phyloP scores from a whole-genome alignment of 306 rosid species.

The Clitoria ternatea region DNA sequence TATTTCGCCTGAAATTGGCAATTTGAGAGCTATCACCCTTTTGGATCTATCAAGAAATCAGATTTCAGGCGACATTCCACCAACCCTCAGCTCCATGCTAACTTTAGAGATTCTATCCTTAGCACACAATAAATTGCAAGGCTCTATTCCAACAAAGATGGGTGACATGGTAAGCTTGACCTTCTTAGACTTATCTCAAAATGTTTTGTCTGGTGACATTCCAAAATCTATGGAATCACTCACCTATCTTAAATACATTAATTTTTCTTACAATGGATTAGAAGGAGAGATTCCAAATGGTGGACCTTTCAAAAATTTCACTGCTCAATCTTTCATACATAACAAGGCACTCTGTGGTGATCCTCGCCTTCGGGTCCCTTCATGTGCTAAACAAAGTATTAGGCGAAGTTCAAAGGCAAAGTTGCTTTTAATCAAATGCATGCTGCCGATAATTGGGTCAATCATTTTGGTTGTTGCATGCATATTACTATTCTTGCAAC shows the following conservation, averaged over 20 bases:
- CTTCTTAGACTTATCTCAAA: slow-evolving; percentile 23
- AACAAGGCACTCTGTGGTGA: slow-evolving; percentile 36
- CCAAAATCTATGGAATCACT: slow-evolving; percentile 23
- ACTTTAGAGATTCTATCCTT: slow-evolving; percentile 24
- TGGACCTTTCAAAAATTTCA: slow-evolving; percentile 19
- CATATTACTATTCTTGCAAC: background rate
- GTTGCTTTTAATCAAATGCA: background rate
- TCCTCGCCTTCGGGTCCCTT: slow-evolving; percentile 14
- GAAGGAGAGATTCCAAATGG: slow-evolving; percentile 39
- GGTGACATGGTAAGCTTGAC: slow-evolving; percentile 18
- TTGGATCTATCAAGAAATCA: slow-evolving; percentile 27
- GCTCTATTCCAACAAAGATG: slow-evolving; percentile 26
- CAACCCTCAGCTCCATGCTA: background rate
- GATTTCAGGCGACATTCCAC: slow-evolving; percentile 26
- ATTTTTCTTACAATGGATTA: slow-evolving; percentile 27
- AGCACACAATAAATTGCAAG: slow-evolving; percentile 22
- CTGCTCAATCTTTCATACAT: slow-evolving; percentile 25
- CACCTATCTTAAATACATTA: background rate
- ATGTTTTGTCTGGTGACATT: slow-evolving; percentile 24
- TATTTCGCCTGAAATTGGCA: slow-evolving; percentile 14
- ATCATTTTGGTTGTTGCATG: background rate
- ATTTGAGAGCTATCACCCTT: background rate
- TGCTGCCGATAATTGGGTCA: slow-evolving; percentile 9
- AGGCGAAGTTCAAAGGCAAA: background rate
- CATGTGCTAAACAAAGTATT: slow-evolving; percentile 2